These are phyloP conservation scores for Rostrohypoxylon terebratum DNA, from an alignment of 495 filamentous ascomycete species.

Conservation along the genomic window DNA sequence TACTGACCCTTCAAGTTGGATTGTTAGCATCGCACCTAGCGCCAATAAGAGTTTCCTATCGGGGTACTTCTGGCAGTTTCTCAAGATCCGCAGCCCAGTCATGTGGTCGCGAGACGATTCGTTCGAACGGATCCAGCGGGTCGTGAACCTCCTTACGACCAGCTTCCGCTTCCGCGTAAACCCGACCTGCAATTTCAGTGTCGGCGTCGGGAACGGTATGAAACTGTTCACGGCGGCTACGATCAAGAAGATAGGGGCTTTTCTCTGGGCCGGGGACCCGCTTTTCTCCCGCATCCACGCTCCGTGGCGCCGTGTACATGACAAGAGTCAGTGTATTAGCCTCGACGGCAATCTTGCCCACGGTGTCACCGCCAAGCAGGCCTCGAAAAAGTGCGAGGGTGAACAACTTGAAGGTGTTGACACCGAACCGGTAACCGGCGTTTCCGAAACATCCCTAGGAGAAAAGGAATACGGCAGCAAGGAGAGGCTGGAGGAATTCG, in stretches of 20 bases:
- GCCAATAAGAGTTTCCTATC: slow-evolving; percentile 12
- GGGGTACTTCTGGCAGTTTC: slow-evolving; percentile 28
- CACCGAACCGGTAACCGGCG: slow-evolving; percentile 5
- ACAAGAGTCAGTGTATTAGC: slow-evolving; percentile 25
- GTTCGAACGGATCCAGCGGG: slow-evolving; percentile 33
- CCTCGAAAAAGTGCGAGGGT: not conserved
- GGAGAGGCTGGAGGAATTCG: slow-evolving; percentile 16
- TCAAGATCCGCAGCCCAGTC: slow-evolving; percentile 45
- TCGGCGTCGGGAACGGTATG: slow-evolving; percentile 53
- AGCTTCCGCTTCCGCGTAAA: slow-evolving; percentile 51
- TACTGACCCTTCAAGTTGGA: slow-evolving; percentile 27
- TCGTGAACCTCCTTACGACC: slow-evolving; percentile 44
- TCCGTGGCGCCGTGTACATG: slow-evolving; percentile 16
- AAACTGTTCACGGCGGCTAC: slow-evolving; percentile 42
- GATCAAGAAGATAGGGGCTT: slow-evolving; percentile 50
- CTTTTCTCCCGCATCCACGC: slow-evolving; percentile 53
- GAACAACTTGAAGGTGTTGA: not conserved
- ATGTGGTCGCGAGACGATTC: slow-evolving; percentile 25
- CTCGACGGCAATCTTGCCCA: slow-evolving; percentile 27
- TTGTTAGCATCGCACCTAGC: slow-evolving; percentile 1
- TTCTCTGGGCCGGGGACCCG: slow-evolving; percentile 55
- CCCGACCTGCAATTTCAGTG: slow-evolving; percentile 51
- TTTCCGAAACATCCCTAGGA: slow-evolving; percentile 26
- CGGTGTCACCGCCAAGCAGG: not conserved
- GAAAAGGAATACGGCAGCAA: slow-evolving; percentile 12